Evolutionary conservation across 148 eudicot species (phyloP).

Genomic region (Camellia lanceoleosa): DNA sequence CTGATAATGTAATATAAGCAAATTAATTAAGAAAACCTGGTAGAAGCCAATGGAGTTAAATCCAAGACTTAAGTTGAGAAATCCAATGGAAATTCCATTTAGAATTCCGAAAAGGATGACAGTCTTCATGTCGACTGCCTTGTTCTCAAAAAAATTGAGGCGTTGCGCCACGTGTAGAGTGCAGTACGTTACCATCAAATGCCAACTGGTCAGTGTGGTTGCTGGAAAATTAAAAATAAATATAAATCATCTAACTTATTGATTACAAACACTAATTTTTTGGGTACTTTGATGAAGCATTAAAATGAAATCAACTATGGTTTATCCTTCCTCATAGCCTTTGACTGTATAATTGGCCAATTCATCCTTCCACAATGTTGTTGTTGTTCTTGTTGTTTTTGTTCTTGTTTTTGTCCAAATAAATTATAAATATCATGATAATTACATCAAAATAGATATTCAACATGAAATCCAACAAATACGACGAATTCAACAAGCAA

Average conservation of each 20-base stretch:
- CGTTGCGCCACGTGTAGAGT: conserved; percentile 73
- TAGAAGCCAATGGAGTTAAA: conserved; percentile 95
- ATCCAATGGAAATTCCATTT: conserved; percentile 84
- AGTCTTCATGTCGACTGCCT: conserved; percentile 77
- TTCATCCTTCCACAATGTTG: too few species aligned
- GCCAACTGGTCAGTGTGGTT: conserved; percentile 95
- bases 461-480: too few species aligned
- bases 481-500: too few species aligned
- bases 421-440: too few species aligned
- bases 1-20: too few species aligned
- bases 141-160: conserved; percentile 76
- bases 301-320: too few species aligned
- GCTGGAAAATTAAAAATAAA: conserved; percentile 35
- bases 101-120: conserved; percentile 71
- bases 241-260: background rate
- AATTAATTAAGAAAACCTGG: conserved; percentile 34
- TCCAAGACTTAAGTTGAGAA: conserved; percentile 91
- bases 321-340: too few species aligned
- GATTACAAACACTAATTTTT: background rate
- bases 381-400: too few species aligned
- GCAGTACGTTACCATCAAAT: conserved; percentile 86
- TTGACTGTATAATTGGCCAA: too few species aligned
- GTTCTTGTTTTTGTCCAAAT: too few species aligned
- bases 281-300: too few species aligned
- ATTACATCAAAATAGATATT: too few species aligned